Evolutionary conservation across 1,284 basidiomycete species (phyloP).

Genomic region (Spongispora temasekensis): DNA sequence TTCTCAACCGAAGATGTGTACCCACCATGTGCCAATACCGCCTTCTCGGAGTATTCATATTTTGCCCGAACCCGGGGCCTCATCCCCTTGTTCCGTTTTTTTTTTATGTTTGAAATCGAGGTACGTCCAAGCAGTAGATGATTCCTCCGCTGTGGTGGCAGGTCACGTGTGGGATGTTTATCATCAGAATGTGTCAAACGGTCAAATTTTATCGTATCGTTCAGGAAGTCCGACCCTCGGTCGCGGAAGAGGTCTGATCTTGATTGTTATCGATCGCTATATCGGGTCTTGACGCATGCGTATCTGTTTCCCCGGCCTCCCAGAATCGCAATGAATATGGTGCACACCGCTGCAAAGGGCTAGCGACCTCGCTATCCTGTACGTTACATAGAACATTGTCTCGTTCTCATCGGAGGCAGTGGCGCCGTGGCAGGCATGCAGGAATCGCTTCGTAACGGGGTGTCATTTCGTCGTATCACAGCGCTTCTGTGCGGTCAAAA

Average conservation of each 20-base stretch:
- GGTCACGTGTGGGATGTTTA: constrained; percentile 17
- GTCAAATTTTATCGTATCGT: constrained; percentile 51
- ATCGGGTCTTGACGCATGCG: constrained; percentile 41
- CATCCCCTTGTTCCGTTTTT: constrained; percentile 30
- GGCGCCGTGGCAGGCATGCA: constrained; percentile 38
- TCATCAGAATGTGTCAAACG: constrained; percentile 30
- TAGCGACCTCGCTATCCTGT: too few species aligned
- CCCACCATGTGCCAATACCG: constrained; percentile 2
- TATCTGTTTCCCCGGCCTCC: constrained; percentile 31
- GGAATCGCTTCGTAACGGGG: constrained; percentile 40
- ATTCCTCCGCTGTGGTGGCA: constrained; percentile 33
- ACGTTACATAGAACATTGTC: constrained; percentile 24
- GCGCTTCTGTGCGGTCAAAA: constrained; percentile 10
- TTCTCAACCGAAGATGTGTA: constrained; percentile 22
- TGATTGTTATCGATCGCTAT: constrained; percentile 43
- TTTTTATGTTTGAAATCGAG: constrained; percentile 37
- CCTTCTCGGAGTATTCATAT: constrained; percentile 2
- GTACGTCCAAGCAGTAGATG: constrained; percentile 36
- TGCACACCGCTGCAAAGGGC: too few species aligned
- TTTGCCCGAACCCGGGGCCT: constrained; percentile 25
- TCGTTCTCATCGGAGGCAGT: constrained; percentile 33
- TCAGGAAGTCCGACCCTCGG: constrained; percentile 48
- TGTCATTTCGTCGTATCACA: constrained; percentile 17
- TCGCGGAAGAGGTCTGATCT: constrained; percentile 44
- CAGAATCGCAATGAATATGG: constrained; percentile 35